A percentile compares a stretch with the other conserved stretches of the same genome.
These are phyloP conservation scores for Purshia tridentata DNA, from an alignment of 306 rosid species.

Conservation along the genomic window DNA sequence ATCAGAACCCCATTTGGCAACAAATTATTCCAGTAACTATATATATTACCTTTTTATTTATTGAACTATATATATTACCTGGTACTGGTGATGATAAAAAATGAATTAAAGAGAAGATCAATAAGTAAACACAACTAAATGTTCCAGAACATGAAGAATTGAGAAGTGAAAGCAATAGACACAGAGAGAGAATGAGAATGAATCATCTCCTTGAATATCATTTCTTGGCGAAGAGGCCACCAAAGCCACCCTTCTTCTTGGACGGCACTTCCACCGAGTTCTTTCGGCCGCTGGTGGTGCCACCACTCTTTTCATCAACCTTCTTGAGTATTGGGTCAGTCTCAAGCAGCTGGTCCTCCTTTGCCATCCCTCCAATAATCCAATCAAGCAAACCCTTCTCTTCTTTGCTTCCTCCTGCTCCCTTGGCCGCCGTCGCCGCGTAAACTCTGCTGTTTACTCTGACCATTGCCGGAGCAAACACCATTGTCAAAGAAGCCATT, in stretches of 20 bases:
- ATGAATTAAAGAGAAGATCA: slow-evolving; percentile 27
- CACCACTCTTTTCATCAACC: slow-evolving; percentile 60
- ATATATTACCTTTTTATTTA: slow-evolving; percentile 3
- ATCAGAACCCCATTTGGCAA: slow-evolving; percentile 1
- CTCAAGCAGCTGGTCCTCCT: slow-evolving; percentile 72
- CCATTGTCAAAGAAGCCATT: slow-evolving; percentile 76
- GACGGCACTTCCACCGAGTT: slow-evolving; percentile 58
- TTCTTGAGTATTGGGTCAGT: slow-evolving; percentile 80
- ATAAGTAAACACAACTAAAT: slow-evolving; percentile 24
- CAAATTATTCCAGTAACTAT: not conserved
- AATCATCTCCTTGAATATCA: slow-evolving; percentile 19
- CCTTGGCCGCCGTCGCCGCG: slow-evolving; percentile 63
- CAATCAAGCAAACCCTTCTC: slow-evolving; percentile 72
- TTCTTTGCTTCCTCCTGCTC: slow-evolving; percentile 51
- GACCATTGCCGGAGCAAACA: slow-evolving; percentile 46
- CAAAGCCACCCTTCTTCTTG: slow-evolving; percentile 80
- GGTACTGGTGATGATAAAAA: slow-evolving; percentile 21
- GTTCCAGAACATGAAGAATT: slow-evolving; percentile 18
- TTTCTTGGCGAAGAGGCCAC: slow-evolving; percentile 74
- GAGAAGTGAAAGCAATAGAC: slow-evolving; percentile 23
- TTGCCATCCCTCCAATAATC: slow-evolving; percentile 67
- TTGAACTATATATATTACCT: not conserved
- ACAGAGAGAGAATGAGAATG: not conserved
- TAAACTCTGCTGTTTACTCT: slow-evolving; percentile 43
- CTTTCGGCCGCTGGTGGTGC: slow-evolving; percentile 35